Evolutionary conservation across 75 land plant species (phyloP), one percentile per base, ranked within the genome.

Genomic region (Isoetes taiwanensis): DNA sequence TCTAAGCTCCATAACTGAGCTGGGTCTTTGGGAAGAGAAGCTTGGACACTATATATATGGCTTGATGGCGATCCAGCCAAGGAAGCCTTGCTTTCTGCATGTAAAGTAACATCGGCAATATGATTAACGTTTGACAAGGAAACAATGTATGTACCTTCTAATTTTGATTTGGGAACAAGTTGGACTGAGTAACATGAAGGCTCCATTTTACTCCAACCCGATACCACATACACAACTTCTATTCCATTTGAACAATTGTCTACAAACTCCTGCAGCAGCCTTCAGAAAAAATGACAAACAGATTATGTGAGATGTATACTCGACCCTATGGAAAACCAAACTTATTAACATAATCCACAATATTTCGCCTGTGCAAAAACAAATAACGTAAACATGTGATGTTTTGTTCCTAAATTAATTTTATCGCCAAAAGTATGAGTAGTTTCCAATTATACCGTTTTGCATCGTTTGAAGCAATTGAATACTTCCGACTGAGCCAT

Each of bases 1-100:
- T 91, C 97, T 35, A 80, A 71, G 70, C 68, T 80, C 82, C 84
- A 83, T 19, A 91, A 70, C 27, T 69, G 77, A 30, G 93, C 87
- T 56, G 87, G 78, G 67, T 91, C 93, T 43, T 80, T 78, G 16
- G 93, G 97, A 39, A 86, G 60, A 56, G 63, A 74, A 24, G 85
- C 69, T 71, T 91, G 97, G 10, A 91, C 78, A 71, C 97, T 83
- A 31, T 91, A 91, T 10, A 91, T 78, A 60, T 84, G 87, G 46
- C 77, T 59, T 37, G 87, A 80, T 63, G 72, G 66, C 42, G 42
- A 30, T 11, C 67, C 87, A 46, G 75, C 64, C 65, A 83, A 73
- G 23, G 68, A 72, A 43, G 64, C 53, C 57, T 72, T 83, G 14
- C 63, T 76, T 33, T 78, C 97, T 91, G 84, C 63, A 64, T 26